These are phyloP conservation scores for Tylopilus vinaceipallidus DNA, from an alignment of 768 basidiomycete genomes.

Conservation along the genomic window DNA sequence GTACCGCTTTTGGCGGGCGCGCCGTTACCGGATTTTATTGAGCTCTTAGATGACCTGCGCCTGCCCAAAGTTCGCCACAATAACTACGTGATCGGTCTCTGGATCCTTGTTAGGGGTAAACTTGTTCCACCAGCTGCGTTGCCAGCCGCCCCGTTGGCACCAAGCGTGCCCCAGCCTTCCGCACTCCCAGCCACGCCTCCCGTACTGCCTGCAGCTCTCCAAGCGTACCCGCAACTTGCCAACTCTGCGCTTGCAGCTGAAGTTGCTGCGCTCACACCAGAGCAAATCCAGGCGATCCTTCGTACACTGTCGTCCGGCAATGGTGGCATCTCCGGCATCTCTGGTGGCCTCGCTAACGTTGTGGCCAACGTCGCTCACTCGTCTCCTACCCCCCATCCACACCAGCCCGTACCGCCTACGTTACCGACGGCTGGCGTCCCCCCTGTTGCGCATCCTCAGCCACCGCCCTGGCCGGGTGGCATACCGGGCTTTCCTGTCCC, in stretches of 20 bases:
- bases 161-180: conserved; percentile 13
- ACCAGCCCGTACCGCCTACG: conserved; percentile 11
- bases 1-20: conserved; percentile 68
- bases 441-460: conserved; percentile 12
- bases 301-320: conserved; percentile 50
- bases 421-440: conserved; percentile 5
- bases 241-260: conserved; percentile 62
- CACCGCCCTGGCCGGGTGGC: conserved; percentile 22
- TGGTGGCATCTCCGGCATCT: conserved; percentile 31
- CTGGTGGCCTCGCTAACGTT: conserved; percentile 28
- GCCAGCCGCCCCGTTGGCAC: conserved; percentile 10
- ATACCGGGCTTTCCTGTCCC: conserved; percentile 27
- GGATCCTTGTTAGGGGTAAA: conserved; percentile 83
- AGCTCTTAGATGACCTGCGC: conserved; percentile 72
- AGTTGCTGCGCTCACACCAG: conserved; percentile 71
- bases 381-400: conserved; percentile 11
- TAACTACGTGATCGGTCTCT: conserved; percentile 77
- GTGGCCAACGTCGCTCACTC: conserved; percentile 22
- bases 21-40: conserved; percentile 80
- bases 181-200: too few species aligned
- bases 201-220: too few species aligned
- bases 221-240: conserved; percentile 37
- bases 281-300: conserved; percentile 70
- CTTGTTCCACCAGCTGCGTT: conserved; percentile 46
- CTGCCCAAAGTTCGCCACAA: conserved; percentile 61